Conservation (phyloP, 2,329 filamentous ascomycete genomes). For the Fusarium musae region DNA sequence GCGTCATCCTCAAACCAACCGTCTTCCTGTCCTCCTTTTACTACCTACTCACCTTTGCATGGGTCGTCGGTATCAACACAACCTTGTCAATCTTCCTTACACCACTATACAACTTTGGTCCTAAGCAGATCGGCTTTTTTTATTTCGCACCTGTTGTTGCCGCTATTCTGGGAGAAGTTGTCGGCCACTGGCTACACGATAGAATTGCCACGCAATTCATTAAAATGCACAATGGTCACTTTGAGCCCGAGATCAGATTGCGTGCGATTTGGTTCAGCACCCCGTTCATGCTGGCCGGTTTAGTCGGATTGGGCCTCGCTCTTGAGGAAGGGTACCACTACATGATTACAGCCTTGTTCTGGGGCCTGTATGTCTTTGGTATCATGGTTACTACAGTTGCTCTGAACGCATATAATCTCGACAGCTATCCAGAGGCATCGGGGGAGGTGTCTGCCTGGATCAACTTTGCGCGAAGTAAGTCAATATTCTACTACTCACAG, state of each 20-base stretch:
- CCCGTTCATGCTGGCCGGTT: not conserved
- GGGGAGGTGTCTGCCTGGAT: not conserved
- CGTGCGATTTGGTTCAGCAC: not conserved
- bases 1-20: not conserved
- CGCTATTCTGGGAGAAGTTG: not conserved
- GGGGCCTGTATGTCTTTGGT: not conserved
- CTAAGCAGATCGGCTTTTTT: not conserved
- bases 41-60: not conserved
- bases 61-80: not conserved
- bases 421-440: not conserved
- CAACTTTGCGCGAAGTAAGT: not conserved
- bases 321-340: not conserved
- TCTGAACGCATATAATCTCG: not conserved
- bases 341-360: not conserved
- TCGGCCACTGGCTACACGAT: not conserved
- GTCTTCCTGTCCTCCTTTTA: not conserved
- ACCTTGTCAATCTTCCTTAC: not conserved
- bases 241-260: not conserved
- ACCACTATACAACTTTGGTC: not conserved
- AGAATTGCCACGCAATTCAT: not conserved
- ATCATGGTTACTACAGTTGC: not conserved
- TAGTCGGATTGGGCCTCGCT: not conserved
- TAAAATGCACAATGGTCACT: not conserved
- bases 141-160: not conserved
- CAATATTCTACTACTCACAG: rapidly evolving